Evolutionary conservation across 192 early-diverging fungal genomes (phyloP), one percentile per base, ranked within the genome.

Genomic region (Podochytrium sp.): DNA sequence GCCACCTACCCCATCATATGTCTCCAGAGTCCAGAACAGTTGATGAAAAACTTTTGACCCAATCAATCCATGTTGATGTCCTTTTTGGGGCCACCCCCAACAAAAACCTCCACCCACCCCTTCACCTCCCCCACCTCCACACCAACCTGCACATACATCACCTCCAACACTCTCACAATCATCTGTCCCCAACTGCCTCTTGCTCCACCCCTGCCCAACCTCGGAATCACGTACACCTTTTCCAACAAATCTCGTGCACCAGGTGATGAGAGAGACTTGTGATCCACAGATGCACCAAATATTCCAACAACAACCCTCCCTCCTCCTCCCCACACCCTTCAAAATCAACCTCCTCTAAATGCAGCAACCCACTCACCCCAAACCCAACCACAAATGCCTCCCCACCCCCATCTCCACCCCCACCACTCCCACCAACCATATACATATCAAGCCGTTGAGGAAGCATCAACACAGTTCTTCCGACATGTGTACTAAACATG

Each of bases 361-460:
- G 83, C 29, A 86, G 84, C 10, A 90, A 60, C 2, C 76, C 78
- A 14, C 73, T 64, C 16, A 86, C 71, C 32, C 73, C 75, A 70
- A 83, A 88, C 2, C 63, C 79, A 2, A 91, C 68, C 0, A 81
- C 79, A 30, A 79, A 79, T 65, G 86, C 87, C 39, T 81, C 86
- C 23, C 25, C 62, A 3, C 81, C 76, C 7, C 10, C 10, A 57
- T 57, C 32, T 7, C 55, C 55, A 14, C 12, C 12, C 12, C 20
- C 61, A 12, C 33, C 61, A 16, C 14, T 39, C 20, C 33, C 61
- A 39, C 27, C 37, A 10, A 14, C 37, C 27, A 69, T 41, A 65
- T 88, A 86, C 12, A 89, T 80, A 16, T 91, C 91, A 67, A 94
- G 84, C 16, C 90, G 85, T 49, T 91, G 87, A 12, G 92, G 89